Conservation (phyloP, 176 grass and related monocot genomes). For the Phoenix roebelenii region DNA sequence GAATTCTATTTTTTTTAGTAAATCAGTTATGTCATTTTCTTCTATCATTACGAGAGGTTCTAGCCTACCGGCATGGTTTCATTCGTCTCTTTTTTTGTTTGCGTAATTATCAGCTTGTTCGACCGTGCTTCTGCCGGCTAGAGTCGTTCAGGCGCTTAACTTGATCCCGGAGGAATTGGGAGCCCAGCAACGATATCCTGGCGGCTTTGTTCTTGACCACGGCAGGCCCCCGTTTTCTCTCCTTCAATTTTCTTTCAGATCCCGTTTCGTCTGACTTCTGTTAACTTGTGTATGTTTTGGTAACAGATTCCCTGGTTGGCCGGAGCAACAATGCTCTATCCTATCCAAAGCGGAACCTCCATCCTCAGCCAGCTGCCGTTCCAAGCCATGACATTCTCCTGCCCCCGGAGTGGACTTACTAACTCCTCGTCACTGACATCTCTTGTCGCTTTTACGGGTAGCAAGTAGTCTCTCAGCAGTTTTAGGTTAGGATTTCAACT, state of each 20-base stretch:
- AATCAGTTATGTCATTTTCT: too few species aligned
- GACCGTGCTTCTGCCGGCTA: conserved; percentile 71
- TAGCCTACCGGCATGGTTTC: too few species aligned
- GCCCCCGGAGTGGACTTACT: conserved; percentile 20
- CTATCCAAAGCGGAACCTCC: conserved; percentile 27
- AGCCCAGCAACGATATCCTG: conserved; percentile 53
- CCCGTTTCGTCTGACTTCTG: too few species aligned
- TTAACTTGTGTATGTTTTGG: too few species aligned
- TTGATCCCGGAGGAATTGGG: conserved; percentile 72
- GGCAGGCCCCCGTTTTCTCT: background rate
- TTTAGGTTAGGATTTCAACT: conserved; percentile 27
- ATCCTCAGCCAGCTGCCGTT: background rate
- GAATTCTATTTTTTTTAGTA: background rate
- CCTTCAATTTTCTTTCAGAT: accelerated
- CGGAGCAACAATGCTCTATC: conserved; percentile 52
- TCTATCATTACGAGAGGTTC: too few species aligned
- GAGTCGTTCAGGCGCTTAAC: conserved; percentile 82
- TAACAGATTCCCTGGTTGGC: conserved; percentile 49
- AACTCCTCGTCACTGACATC: background rate
- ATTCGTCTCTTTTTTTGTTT: background rate
- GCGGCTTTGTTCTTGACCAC: conserved; percentile 47
- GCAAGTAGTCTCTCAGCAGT: background rate
- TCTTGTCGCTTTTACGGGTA: background rate
- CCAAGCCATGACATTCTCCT: conserved; percentile 15
- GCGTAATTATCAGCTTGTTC: conserved; percentile 40